Evolutionary conservation across 2,329 filamentous ascomycete species (phyloP).

Genomic region (Aureobasidium subglaciale): DNA sequence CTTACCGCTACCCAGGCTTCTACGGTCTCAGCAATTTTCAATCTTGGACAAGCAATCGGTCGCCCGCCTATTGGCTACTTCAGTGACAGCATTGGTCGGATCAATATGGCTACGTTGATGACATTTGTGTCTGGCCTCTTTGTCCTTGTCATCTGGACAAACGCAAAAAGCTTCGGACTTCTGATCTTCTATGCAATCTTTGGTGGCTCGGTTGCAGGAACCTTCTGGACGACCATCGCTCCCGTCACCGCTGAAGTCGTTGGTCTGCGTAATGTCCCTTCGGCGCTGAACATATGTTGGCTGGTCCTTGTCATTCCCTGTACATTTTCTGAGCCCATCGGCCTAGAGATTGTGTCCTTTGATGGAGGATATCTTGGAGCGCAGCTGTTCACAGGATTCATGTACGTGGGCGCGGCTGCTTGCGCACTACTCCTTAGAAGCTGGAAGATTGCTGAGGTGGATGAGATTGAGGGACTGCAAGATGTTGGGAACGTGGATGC

Average conservation of each 20-base stretch:
- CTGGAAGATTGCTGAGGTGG: conserved; percentile 54
- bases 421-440: conserved; percentile 49
- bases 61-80: conserved; percentile 66
- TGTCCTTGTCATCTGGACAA: conserved; percentile 65
- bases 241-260: conserved; percentile 70
- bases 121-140: conserved; percentile 60
- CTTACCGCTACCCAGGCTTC: conserved; percentile 60
- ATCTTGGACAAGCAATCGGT: conserved; percentile 59
- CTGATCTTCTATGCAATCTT: conserved; percentile 65
- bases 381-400: conserved; percentile 54
- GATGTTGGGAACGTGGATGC: conserved; percentile 22
- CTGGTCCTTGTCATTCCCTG: conserved; percentile 62
- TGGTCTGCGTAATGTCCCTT: conserved; percentile 60
- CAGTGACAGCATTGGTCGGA: conserved; percentile 60
- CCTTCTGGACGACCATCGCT: conserved; percentile 58
- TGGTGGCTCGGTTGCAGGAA: conserved; percentile 60
- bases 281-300: conserved; percentile 66
- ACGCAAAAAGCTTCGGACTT: conserved; percentile 59
- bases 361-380: conserved; percentile 50
- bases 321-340: conserved; percentile 55
- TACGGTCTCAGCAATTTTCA: conserved; percentile 66
- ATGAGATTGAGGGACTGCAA: conserved; percentile 29
- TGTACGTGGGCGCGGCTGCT: conserved; percentile 52
- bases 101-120: conserved; percentile 63
- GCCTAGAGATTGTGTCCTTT: conserved; percentile 44